Conservation (phyloP, 83 land plant genomes). For the Picea engelmannii region DNA sequence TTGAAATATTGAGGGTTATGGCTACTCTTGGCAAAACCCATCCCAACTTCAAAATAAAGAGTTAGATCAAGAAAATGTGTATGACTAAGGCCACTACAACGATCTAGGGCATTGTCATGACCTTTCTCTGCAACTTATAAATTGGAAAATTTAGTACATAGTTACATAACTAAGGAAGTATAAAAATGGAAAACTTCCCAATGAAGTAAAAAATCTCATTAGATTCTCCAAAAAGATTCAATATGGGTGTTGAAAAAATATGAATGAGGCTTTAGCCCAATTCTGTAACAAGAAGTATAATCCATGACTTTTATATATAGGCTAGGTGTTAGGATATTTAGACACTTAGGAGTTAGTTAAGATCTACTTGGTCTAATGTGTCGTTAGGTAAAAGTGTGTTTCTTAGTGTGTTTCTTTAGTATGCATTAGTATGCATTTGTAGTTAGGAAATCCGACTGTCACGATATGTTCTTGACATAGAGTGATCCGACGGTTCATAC, state of each 20-base stretch:
- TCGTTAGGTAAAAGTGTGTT: no score
- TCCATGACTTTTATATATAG: conserved; percentile 73
- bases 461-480: no score
- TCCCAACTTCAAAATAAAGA: conserved; percentile 22
- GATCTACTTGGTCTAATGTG: no score
- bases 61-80: conserved; percentile 50
- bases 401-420: no score
- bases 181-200: conserved; percentile 47
- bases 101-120: conserved; percentile 46
- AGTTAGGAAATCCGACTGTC: no score
- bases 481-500: no score
- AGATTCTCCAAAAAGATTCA: conserved; percentile 24
- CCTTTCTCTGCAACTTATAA: conserved; percentile 65
- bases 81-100: conserved; percentile 31
- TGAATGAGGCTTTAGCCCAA: conserved; percentile 22
- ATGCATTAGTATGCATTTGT: no score
- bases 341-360: no score
- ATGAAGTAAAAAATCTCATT: conserved; percentile 15
- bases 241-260: conserved; percentile 31
- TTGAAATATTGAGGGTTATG: no score
- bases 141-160: conserved; percentile 52
- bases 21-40: no score
- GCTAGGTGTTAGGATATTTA: background rate
- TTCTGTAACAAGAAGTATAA: conserved; percentile 23
- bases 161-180: conserved; percentile 66